These are phyloP conservation scores for Talaromyces sp. DNA, from an alignment of 2,329 filamentous ascomycete species.

Conservation along the genomic window DNA sequence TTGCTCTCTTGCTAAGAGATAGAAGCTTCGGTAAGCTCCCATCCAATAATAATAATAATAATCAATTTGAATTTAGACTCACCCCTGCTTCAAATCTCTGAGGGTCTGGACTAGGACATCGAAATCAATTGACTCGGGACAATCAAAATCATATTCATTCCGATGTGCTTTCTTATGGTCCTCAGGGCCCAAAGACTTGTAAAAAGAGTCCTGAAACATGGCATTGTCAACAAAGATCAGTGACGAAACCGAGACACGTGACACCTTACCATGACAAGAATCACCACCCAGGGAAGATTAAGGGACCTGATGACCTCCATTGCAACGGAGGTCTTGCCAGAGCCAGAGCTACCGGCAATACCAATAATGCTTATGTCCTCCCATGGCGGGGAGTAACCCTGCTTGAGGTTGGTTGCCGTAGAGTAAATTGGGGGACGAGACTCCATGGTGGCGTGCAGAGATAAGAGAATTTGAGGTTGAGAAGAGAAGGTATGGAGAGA, in stretches of 20 bases:
- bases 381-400: constrained; percentile 90
- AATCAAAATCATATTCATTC: constrained; percentile 95
- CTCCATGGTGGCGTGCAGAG: constrained; percentile 27
- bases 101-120: constrained; percentile 78
- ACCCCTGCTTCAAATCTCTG: constrained; percentile 87
- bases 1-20: constrained; percentile 52
- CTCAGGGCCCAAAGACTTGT: constrained; percentile 80
- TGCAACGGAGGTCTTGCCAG: constrained; percentile 90
- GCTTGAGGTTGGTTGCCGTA: constrained; percentile 27
- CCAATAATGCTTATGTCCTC: constrained; percentile 94
- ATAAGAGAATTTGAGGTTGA: constrained; percentile 1
- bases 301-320: constrained; percentile 85
- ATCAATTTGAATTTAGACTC: constrained; percentile 31
- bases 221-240: background rate
- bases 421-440: constrained; percentile 39
- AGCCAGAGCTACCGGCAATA: constrained; percentile 91
- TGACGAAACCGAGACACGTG: constrained; percentile 2
- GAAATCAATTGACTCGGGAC: constrained; percentile 92
- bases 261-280: constrained; percentile 79
- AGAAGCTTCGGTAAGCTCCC: background rate
- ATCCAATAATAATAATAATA: background rate
- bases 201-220: constrained; percentile 78
- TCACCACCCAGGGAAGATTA: constrained; percentile 96
- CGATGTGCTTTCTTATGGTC: constrained; percentile 75
- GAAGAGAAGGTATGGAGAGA: background rate